These are phyloP conservation scores for Syzygium malaccense DNA, from an alignment of 441 rosid species.

Conservation along the genomic window DNA sequence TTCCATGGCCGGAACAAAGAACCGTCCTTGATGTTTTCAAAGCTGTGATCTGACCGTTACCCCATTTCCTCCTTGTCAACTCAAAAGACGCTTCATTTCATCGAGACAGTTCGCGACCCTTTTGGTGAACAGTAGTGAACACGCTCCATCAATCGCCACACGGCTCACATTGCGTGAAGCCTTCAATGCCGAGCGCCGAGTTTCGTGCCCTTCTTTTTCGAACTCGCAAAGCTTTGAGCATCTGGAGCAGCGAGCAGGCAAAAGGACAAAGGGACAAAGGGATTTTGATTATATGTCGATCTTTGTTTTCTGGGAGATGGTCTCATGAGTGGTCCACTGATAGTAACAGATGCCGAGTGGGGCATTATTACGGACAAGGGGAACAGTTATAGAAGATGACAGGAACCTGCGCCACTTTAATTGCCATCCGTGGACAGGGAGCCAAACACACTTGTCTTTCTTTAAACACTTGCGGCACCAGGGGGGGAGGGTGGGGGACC, in stretches of 20 bases:
- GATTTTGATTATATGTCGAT: not conserved
- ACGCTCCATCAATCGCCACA: not conserved
- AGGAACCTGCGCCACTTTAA: not conserved
- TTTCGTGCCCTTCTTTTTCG: not conserved
- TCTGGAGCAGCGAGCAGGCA: not conserved
- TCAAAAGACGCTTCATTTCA: not conserved
- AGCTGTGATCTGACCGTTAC: no score
- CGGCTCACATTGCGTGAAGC: not conserved
- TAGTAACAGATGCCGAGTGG: not conserved
- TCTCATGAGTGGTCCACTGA: not conserved
- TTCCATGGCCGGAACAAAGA: not conserved
- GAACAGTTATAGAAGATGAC: conserved; percentile 5
- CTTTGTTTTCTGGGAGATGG: not conserved
- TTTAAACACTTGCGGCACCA: not conserved
- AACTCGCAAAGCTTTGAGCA: not conserved
- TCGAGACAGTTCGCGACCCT: not conserved
- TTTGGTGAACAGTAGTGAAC: not conserved
- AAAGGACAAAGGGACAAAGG: not conserved
- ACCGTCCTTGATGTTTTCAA: not conserved
- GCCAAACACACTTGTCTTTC: not conserved
- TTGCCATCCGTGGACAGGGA: conserved; percentile 6
- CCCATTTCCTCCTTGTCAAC: not conserved
- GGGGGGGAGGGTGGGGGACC: no score
- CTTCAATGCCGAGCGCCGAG: not conserved
- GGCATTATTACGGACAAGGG: not conserved